Base-by-base conservation (phyloP, 2,329 filamentous ascomycete species). In the Penicillium frequentans region DNA sequence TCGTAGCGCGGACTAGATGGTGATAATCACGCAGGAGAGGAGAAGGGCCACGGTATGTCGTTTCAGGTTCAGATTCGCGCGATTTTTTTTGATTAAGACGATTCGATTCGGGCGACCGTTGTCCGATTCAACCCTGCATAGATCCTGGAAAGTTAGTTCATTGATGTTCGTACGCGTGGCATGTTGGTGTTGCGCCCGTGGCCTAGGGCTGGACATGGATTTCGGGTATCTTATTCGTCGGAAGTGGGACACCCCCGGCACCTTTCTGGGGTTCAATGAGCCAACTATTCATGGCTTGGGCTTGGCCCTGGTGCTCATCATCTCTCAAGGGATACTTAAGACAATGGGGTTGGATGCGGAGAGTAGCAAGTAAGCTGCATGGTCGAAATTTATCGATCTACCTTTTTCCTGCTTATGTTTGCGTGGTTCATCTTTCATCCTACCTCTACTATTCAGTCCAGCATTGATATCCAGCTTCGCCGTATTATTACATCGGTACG, bases 91-190 rank as follows among this genome's bases (percentile, higher is more conserved):
- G 7, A 37, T 9, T 24, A 16, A 49, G 35, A 49, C n/a, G 29
- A 31, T 13, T n/a, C 29, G 7, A 23, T 35, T 11, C 19, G 14
- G 47, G 47, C 24, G 14, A 49, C 47, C 11, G 29, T 33, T 24
- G 14, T 60, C 58, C 19, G 55, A 64, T 44, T 62, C 61, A 31
- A 60, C 39, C 56, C 67, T 67, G 55, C 66, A 69, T 27, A 66
- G 67, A 52, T 54, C 43, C 49, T 23, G 21, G 49, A 26, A 24
- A 24, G 29, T 31, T 31, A 31, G 13, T 33, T 16, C 13, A 11
- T 33, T 16, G 31, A 16, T 16, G 31, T 33, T 33, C n/a, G 35
- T n/a, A 39, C 35, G 35, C 35, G 35, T 39, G 35, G 35, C 35
- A 39, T 39, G 35, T 16, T 37, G 14, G 33, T 37, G 16, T 39